A percentile compares a stretch with the other conserved stretches of the same genome.
phyloP scores from a whole-genome alignment of 1,139 yeast genomes.

The Nakaseomyces bracarensis region DNA sequence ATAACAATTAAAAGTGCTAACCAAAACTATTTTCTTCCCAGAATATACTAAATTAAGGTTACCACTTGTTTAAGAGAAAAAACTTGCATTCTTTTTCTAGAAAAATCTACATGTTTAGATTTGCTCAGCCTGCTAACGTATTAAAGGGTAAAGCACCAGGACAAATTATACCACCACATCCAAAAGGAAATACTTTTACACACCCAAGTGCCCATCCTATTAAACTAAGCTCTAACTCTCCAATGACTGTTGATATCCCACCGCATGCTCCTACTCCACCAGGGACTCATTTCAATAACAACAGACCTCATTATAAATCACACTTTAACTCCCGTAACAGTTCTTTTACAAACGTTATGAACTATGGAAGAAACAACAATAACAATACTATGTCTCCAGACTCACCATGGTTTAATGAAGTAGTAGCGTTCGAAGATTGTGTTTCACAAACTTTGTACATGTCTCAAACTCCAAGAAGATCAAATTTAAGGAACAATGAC shows the following conservation, averaged over 20 bases:
- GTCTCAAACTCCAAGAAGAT: constrained; percentile 32
- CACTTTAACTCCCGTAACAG: constrained; percentile 5
- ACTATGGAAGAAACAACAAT: constrained; percentile 9
- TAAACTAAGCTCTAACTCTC: not conserved
- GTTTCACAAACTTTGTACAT: constrained; percentile 34
- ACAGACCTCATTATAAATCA: constrained; percentile 6
- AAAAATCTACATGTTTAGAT: constrained; percentile 19
- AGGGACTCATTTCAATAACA: constrained; percentile 8
- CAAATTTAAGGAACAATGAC: constrained; percentile 17
- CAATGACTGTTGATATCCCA: constrained; percentile 4
- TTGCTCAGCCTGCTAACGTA: constrained; percentile 26
- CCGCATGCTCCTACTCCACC: constrained; percentile 1
- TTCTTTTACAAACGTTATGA: constrained; percentile 27
- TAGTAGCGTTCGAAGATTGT: constrained; percentile 42
- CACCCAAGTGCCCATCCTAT: constrained; percentile 6
- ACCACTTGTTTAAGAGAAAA: too few species aligned
- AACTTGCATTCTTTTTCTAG: too few species aligned
- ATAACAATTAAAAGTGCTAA: too few species aligned
- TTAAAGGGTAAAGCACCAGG: constrained; percentile 24
- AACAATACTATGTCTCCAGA: constrained; percentile 24
- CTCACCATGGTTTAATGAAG: constrained; percentile 38
- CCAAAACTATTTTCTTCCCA: constrained; percentile 2
- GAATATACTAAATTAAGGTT: too few species aligned
- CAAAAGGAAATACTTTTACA: constrained; percentile 4
- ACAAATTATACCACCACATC: constrained; percentile 17